Evolutionary conservation across 306 rosid genomes (phyloP).

Genomic region (Geum urbanum): DNA sequence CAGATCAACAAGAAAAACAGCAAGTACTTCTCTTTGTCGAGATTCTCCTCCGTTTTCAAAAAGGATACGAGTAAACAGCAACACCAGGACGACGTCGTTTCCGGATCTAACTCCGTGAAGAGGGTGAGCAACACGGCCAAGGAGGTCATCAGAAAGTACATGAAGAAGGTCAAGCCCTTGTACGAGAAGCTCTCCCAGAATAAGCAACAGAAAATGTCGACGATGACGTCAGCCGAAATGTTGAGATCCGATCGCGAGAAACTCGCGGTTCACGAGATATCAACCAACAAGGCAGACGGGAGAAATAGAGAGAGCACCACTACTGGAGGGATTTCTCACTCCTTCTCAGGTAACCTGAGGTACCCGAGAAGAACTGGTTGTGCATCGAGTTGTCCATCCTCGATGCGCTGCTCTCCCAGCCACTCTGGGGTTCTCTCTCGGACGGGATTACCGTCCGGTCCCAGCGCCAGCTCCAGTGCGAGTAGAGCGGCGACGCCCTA

Average conservation of each 20-base stretch:
- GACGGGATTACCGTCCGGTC: constrained; percentile 15
- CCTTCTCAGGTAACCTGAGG: constrained; percentile 80
- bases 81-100: background rate
- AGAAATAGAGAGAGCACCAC: background rate
- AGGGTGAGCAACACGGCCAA: constrained; percentile 57
- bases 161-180: constrained; percentile 80
- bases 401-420: constrained; percentile 78
- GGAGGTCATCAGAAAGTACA: constrained; percentile 71
- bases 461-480: background rate
- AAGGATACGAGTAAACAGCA: constrained; percentile 28
- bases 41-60: constrained; percentile 80
- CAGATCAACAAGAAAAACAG: constrained; percentile 40
- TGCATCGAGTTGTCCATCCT: constrained; percentile 83
- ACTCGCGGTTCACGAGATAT: background rate
- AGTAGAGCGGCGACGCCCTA: constrained; percentile 10
- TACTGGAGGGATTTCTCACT: constrained; percentile 46
- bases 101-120: constrained; percentile 43
- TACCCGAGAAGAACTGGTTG: constrained; percentile 60
- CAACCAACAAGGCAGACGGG: background rate
- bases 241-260: background rate
- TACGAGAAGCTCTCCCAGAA: constrained; percentile 63
- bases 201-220: constrained; percentile 24
- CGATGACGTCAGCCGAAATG: background rate
- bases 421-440: constrained; percentile 73
- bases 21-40: constrained; percentile 63